Evolutionary conservation across 2,329 filamentous ascomycete species (phyloP), one percentile per base, ranked within the genome.

Genomic region (Aplosporella prunicola): DNA sequence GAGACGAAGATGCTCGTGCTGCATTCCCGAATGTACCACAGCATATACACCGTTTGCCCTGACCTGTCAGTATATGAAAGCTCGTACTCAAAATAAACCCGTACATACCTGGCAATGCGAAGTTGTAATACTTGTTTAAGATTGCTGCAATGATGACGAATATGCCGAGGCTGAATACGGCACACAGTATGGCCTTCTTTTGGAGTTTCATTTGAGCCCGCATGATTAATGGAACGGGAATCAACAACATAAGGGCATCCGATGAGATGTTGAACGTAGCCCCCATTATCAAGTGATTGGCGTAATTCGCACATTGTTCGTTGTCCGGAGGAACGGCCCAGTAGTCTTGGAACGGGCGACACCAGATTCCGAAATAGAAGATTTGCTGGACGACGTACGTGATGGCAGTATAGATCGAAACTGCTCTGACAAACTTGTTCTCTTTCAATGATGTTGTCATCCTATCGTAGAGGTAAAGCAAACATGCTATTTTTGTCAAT

Each of bases 191-290:
- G 0, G 67, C 37, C 52, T 78, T 78, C 48, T 72, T 66, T 41
- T 61, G 57, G 39, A 48, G 53, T 1, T 63, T 64, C 11, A 69
- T 43, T 9, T 57, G 51, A 32, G 63, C 57, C 35, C 60, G 53
- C 42, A 67, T 51, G 26, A 68, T 58, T 36, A 69, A 60, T 0
- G 64, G 65, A 38, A 68, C 53, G 1, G 74, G 72, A 14, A 79
- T 68, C 3, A 64, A 49, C 18, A 79, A 68, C 50, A 80, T 77
- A 57, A 73, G 64, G 2, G 76, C 24, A 45, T 79, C 75, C 15
- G 72, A 76, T 2, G 69, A 67, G 33, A 78, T 69, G 46, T 80
- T 79, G 49, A 78, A 67, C 3, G 66, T 61, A 2, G 71, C 67
- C 41, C 78, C 74, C 10, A 71, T 69, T 34, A 76, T 75, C 9